Percentiles rank a stretch among this genome's conserved stretches.
These are phyloP conservation scores for Fusarium sororula DNA, from an alignment of 2,329 filamentous ascomycete genomes.

Conservation along the genomic window DNA sequence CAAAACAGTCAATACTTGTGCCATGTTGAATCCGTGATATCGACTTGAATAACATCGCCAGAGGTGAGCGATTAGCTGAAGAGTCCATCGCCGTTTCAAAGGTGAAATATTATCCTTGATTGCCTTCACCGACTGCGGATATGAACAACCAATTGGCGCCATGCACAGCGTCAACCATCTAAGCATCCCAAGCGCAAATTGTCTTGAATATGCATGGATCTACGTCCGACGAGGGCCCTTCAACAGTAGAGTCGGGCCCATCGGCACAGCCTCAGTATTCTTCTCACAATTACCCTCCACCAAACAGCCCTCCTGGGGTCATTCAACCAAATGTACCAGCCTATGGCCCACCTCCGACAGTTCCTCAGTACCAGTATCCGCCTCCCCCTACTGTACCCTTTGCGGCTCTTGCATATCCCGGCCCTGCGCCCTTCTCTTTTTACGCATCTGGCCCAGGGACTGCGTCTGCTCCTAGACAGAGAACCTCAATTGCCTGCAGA, in stretches of 20 bases:
- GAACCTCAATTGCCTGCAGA: background rate
- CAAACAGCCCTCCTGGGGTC: too few species aligned
- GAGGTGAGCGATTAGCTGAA: rapidly evolving
- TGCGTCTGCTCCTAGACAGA: background rate
- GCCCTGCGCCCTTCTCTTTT: background rate
- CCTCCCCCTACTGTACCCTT: too few species aligned
- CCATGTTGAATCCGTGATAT: rapidly evolving
- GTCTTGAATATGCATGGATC: background rate
- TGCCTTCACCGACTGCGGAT: background rate
- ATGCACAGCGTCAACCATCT: background rate
- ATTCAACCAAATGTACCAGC: rapidly evolving
- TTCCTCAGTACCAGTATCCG: background rate
- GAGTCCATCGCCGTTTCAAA: rapidly evolving
- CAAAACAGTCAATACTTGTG: rapidly evolving
- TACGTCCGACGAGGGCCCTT: rapidly evolving
- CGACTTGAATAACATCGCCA: rapidly evolving
- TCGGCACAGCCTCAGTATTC: background rate
- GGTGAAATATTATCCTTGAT: background rate
- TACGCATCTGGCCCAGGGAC: rapidly evolving
- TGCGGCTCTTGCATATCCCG: background rate
- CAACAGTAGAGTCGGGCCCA: background rate
- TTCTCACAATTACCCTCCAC: background rate
- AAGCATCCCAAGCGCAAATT: rapidly evolving
- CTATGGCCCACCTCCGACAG: background rate
- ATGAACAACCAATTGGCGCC: background rate